Evolutionary conservation across 2,329 filamentous ascomycete genomes (phyloP).

Genomic region (Neurospora sp.): DNA sequence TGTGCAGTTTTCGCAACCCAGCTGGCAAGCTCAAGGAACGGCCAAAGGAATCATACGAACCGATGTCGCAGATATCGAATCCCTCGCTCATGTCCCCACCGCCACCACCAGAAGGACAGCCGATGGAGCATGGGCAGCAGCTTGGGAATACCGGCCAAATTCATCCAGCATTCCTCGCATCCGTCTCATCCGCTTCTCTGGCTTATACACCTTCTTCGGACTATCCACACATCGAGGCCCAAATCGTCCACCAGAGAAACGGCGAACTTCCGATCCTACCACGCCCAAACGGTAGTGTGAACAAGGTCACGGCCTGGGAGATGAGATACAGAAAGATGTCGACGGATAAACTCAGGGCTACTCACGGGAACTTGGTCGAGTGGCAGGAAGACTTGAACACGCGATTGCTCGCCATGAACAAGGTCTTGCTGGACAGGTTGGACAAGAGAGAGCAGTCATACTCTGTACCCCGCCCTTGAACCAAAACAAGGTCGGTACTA

Average conservation of each 20-base stretch:
- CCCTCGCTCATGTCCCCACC: neutral
- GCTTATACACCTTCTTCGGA: neutral
- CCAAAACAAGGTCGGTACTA: neutral
- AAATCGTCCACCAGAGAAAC: neutral
- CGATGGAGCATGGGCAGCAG: neutral
- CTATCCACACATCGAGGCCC: neutral
- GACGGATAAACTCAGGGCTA: neutral
- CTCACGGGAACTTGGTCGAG: conserved; percentile 7
- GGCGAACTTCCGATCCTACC: neutral
- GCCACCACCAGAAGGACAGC: neutral
- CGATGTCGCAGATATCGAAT: neutral
- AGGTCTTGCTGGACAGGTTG: conserved; percentile 1
- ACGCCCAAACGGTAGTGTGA: neutral
- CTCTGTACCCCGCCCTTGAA: neutral
- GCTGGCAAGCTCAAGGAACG: neutral
- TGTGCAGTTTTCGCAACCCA: conserved; percentile 5
- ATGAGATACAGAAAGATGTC: conserved; percentile 6
- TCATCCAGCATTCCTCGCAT: neutral
- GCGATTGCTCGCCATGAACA: conserved; percentile 10
- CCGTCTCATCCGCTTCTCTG: neutral
- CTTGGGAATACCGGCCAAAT: neutral
- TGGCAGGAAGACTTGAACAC: conserved; percentile 12
- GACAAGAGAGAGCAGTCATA: neutral
- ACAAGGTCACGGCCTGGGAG: conserved; percentile 7
- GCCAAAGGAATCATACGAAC: neutral